Evolutionary conservation across 306 rosid genomes (phyloP), one percentile per base, ranked within the genome.

Genomic region (Cyclanthera cordifolia): DNA sequence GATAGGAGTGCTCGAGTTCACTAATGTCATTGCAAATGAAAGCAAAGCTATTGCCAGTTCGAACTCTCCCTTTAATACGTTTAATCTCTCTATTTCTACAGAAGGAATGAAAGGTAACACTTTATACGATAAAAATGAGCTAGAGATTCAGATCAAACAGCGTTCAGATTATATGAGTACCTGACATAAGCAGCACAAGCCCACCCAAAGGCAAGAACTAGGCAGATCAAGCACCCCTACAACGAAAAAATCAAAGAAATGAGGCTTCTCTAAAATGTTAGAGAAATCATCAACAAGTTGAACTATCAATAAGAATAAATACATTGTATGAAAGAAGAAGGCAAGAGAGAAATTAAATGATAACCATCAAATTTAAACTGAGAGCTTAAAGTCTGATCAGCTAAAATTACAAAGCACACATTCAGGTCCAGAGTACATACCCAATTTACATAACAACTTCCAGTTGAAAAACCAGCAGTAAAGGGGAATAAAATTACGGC

Each of bases 1-100:
- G 99, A 77, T 79, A 78, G 55, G 85, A 78, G 77, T 94, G 99
- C 78, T 94, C 97, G 48, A 94, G 99, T 74, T 90, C 83, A 73
- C 75, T 77, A 49, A 94, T 84, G 77, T 90, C 96, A 3, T 80
- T 85, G 75, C 82, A 86, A 72, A 94, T 85, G 79, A 94, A 94
- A 53, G 97, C 83, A 76, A 94, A 83, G 78, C 84, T 81, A 78
- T 94, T 90, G 27, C 91, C 96, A 9, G 59, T 68, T 53, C 11
- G 66, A 73, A 79, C 67, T 66, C 89, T 57, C 27, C 73, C 82
- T 78, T 84, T 88, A 73, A 94, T 86, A 72, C 85, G 59, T 28
- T 72, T 86, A 55, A 83, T 86, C 81, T 94, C 97, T 77, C 95
- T 82, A 73, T 80, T 90, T 88, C 99, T 94, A 84, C 41, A 48